These are phyloP conservation scores for Prasinococcaceae sp. DNA, from an alignment of 139 green algal species.

Conservation along the genomic window DNA sequence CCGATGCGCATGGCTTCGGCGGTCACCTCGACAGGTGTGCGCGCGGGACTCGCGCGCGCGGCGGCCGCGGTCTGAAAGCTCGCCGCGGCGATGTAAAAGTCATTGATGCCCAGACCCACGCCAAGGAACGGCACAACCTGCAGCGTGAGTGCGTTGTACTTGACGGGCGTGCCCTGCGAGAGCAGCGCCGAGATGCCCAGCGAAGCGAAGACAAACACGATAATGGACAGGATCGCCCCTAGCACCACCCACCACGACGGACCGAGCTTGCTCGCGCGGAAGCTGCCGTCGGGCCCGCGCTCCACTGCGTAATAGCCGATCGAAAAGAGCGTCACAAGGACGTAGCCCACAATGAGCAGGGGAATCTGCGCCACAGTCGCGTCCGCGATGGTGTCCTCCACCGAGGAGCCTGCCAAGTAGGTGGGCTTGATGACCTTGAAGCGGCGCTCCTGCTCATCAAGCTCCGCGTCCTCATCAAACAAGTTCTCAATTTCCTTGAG, in stretches of 20 bases:
- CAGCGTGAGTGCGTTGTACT: conserved; percentile 11
- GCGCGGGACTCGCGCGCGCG: too few species aligned
- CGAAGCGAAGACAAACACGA: neutral
- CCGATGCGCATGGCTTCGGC: neutral
- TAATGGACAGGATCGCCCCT: neutral
- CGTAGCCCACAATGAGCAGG: conserved; percentile 12
- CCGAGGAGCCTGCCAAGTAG: neutral
- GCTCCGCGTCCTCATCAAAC: too few species aligned
- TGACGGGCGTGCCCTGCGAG: neutral
- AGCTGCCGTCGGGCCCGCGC: too few species aligned
- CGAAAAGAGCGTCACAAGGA: conserved; percentile 3
- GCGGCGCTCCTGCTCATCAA: too few species aligned
- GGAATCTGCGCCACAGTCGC: neutral
- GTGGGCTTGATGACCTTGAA: conserved; percentile 5
- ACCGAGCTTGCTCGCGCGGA: too few species aligned
- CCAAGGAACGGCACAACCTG: conserved; percentile 10
- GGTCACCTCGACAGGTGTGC: neutral
- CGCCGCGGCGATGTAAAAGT: too few species aligned
- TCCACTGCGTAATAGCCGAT: too few species aligned
- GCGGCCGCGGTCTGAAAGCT: too few species aligned
- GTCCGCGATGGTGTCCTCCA: conserved; percentile 5
- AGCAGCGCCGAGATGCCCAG: neutral
- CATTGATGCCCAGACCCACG: conserved; percentile 13
- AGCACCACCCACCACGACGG: too few species aligned
- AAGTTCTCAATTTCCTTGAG: neutral